phyloP scores from a whole-genome alignment of 129 eudicot genomes.

The Artemisia annua region DNA sequence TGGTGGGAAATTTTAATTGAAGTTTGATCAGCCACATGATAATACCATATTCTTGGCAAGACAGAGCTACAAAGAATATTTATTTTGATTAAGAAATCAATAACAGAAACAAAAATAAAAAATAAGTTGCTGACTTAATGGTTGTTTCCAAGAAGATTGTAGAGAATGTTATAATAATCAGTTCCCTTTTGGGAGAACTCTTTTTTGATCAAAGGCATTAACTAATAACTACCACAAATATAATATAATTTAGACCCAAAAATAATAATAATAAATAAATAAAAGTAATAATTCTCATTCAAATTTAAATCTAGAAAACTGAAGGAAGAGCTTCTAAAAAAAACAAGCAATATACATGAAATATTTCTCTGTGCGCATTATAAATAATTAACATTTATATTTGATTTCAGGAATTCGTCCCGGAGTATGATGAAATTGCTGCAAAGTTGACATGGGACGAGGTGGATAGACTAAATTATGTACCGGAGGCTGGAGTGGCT shows the following conservation, averaged over 20 bases:
- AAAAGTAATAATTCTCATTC: no score
- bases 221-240: slow-evolving; percentile 1
- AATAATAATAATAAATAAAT: no score
- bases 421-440: slow-evolving; percentile 67
- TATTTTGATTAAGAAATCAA: not conserved
- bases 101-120: not conserved
- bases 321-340: no score
- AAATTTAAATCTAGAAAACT: no score
- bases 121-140: not conserved
- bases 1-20: no score
- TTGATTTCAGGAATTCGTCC: slow-evolving; percentile 72
- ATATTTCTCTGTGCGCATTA: no score
- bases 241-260: no score
- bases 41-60: no score
- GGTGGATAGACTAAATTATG: slow-evolving; percentile 65
- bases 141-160: slow-evolving; percentile 8
- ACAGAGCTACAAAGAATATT: no score
- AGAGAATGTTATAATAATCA: slow-evolving; percentile 5
- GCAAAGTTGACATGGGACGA: slow-evolving; percentile 83
- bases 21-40: no score
- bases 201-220: slow-evolving; percentile 4
- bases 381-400: no score
- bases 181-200: not conserved
- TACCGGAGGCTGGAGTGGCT: slow-evolving; percentile 36
- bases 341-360: no score